Base-by-base conservation (phyloP, 2,329 filamentous ascomycete species). In the Fusarium lyarnte region DNA sequence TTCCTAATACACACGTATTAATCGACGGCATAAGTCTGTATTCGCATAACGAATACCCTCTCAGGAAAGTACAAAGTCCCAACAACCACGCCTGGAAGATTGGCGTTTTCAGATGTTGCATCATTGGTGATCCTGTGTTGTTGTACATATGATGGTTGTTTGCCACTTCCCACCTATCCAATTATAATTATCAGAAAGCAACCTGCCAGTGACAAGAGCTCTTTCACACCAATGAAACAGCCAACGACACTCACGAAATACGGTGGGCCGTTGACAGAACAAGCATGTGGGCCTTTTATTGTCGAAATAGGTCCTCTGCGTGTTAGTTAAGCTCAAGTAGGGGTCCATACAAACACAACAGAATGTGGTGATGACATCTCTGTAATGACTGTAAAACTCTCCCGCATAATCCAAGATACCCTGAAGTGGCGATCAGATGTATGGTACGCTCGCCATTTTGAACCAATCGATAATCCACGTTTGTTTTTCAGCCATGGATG, bases 221-320 rank as follows among this genome's bases (percentile, higher is more conserved):
- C 19, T 29, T 23, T 31, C 19, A 53, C 36, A 52, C 36, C 39
- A 58, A 29, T 43, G 16, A 23, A 36, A 63, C 19, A 46, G 31
- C 36, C 63, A 55, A 63, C 51, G 31, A 71, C 41, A 63, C 66
- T 68, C 57, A 51, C 27, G 49, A 51, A 42, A 52, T 52, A 58
- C 47, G 41, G 69, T 66, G 69, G 69, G 38, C 42, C 64, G 25
- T 36, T 36, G 45, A 54, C 54, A 41, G n/a, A 70, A 72, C 31
- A 72, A 70, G 69, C 41, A 73, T 73, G 69, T 71, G 69, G 69
- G 69, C 53, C 58, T 55, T 25, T 19, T 31, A 55, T 57, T 38
- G 17, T 42, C 58, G 36, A 47, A 52, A 49, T n/a, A 52, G 27
- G 33, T 31, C 36, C 13, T 62, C 36, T 67, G 46, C n/a, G 14